A percentile compares a stretch with the other conserved stretches of the same genome.
Conservation (phyloP, 1,139 yeast genomes). For the Diutina pseudorugosa region DNA sequence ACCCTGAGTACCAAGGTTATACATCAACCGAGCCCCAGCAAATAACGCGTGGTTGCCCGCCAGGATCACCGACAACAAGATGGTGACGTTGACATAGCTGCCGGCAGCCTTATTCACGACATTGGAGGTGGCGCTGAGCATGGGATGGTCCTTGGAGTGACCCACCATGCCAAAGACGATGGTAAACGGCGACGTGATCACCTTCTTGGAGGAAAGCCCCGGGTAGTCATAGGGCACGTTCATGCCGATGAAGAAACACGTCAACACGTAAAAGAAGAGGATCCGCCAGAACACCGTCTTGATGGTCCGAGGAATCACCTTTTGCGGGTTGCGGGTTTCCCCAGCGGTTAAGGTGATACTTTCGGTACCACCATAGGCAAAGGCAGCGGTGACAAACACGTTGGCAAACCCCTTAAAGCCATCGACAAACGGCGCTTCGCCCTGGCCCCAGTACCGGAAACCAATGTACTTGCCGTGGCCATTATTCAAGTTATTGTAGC, state of each 20-base stretch:
- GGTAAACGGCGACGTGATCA: conserved; percentile 53
- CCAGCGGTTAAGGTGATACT: neutral
- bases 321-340: conserved; percentile 47
- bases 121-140: neutral
- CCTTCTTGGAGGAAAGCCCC: conserved; percentile 22
- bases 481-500: neutral
- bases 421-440: conserved; percentile 30
- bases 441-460: conserved; percentile 24
- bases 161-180: conserved; percentile 45
- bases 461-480: conserved; percentile 17
- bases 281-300: conserved; percentile 16
- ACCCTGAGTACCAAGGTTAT: conserved; percentile 28
- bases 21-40: conserved; percentile 33
- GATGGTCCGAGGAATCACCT: conserved; percentile 14
- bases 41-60: conserved; percentile 34
- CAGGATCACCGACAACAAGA: conserved; percentile 31
- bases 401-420: conserved; percentile 29
- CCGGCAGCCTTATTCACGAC: conserved; percentile 26
- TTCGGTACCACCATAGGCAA: conserved; percentile 4
- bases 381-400: conserved; percentile 15
- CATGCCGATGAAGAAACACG: conserved; percentile 11
- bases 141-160: neutral
- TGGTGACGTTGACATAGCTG: conserved; percentile 32
- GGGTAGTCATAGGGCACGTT: conserved; percentile 12
- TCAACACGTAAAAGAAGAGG: conserved; percentile 10